Evolutionary conservation across 129 eudicot species (phyloP).

Genomic region (Escallonia rubra): DNA sequence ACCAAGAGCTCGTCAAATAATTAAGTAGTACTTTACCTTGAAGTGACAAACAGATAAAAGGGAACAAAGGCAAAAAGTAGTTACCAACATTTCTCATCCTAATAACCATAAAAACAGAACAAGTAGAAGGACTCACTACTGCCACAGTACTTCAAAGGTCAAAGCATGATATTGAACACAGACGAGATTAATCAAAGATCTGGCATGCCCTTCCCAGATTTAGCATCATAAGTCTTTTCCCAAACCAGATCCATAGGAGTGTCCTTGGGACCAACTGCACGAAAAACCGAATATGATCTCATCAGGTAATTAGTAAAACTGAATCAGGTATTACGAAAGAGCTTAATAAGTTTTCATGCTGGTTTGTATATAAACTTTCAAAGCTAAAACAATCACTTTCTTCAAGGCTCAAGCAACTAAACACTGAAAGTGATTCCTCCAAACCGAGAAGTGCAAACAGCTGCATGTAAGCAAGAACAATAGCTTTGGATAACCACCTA

Average conservation of each 20-base stretch:
- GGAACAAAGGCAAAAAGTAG: neutral
- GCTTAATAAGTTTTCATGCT: too few relatives aligned
- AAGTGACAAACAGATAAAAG: neutral
- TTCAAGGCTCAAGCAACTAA: too few relatives aligned
- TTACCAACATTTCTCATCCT: neutral
- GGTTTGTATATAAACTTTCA: too few relatives aligned
- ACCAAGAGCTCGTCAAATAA: too few relatives aligned
- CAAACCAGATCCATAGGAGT: conserved; percentile 68
- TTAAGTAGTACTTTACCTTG: neutral
- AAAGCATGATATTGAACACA: neutral
- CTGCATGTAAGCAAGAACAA: too few relatives aligned
- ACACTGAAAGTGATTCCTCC: too few relatives aligned
- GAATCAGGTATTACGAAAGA: too few relatives aligned
- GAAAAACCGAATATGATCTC: neutral
- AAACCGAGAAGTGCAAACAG: too few relatives aligned
- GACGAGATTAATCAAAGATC: conserved; percentile 35
- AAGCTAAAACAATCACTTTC: too few relatives aligned
- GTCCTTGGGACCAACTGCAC: conserved; percentile 82
- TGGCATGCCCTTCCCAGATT: conserved; percentile 87
- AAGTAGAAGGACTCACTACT: neutral
- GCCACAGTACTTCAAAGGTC: neutral
- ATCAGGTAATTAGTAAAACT: too few relatives aligned
- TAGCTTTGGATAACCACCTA: too few relatives aligned
- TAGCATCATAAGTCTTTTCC: conserved; percentile 72
- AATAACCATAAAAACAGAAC: neutral